Percentiles rank a stretch among this genome's conserved stretches.
Evolutionary conservation across 495 filamentous ascomycete genomes (phyloP).

Genomic region (Penicillium simplicissimum): DNA sequence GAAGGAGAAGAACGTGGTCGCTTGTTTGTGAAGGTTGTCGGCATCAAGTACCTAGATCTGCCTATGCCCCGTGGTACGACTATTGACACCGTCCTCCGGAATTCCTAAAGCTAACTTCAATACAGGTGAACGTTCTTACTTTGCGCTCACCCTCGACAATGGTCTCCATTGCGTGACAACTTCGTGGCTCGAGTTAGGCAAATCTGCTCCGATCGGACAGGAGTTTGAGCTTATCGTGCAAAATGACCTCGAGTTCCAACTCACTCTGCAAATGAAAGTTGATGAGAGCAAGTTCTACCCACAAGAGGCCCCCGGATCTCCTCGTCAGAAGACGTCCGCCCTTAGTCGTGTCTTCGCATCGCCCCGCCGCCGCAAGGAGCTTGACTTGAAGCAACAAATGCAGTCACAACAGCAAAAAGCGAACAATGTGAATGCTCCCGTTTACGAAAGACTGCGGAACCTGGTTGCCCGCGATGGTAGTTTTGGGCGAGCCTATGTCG

Average conservation of each 20-base stretch:
- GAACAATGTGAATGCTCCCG: constrained; percentile 61
- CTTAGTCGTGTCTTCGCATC: constrained; percentile 92
- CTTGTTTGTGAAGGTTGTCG: constrained; percentile 95
- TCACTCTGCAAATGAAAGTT: constrained; percentile 93
- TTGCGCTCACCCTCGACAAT: constrained; percentile 93
- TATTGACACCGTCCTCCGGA: no score
- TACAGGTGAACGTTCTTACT: constrained; percentile 83
- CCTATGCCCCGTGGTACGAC: constrained; percentile 83
- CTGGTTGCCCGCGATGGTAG: constrained; percentile 87
- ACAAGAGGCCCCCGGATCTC: constrained; percentile 50
- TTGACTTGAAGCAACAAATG: constrained; percentile 77
- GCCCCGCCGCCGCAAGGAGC: constrained; percentile 91
- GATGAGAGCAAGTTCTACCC: constrained; percentile 63
- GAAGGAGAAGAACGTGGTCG: constrained; percentile 89
- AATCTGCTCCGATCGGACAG: constrained; percentile 92
- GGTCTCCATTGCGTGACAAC: constrained; percentile 97
- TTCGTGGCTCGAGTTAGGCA: constrained; percentile 89
- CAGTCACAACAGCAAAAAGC: constrained; percentile 72
- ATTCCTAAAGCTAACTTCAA: constrained; percentile 23
- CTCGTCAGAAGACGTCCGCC: constrained; percentile 74
- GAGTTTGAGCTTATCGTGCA: constrained; percentile 98
- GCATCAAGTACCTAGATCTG: constrained; percentile 90
- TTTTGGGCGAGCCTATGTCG: constrained; percentile 90
- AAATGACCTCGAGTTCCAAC: constrained; percentile 94
- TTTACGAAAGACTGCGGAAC: constrained; percentile 83